Percentiles rank a stretch among this genome's conserved stretches.
Evolutionary conservation across 2,329 filamentous ascomycete genomes (phyloP).

Genomic region (Stagonosporopsis cucurbitacearum): DNA sequence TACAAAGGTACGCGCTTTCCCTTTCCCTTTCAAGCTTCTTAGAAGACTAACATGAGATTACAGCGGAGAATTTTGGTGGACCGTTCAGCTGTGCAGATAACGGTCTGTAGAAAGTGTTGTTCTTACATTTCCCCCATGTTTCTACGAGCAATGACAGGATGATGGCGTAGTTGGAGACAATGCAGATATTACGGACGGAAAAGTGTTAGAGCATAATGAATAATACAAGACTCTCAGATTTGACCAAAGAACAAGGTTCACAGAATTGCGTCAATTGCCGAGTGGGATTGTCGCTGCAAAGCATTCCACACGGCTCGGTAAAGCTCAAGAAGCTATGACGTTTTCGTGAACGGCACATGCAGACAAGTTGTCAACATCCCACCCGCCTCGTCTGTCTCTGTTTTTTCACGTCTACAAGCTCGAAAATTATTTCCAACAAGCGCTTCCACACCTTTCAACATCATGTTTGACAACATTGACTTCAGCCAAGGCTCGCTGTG

Average conservation of each 20-base stretch:
- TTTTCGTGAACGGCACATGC: constrained; percentile 34
- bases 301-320: constrained; percentile 9
- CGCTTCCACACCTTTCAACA: background rate
- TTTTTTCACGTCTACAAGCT: background rate
- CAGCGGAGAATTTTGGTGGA: constrained; percentile 67
- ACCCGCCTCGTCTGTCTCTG: background rate
- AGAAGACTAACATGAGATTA: constrained; percentile 4
- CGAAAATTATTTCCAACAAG: background rate
- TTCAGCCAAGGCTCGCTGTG: constrained; percentile 56
- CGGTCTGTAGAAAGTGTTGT: constrained; percentile 56
- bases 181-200: background rate
- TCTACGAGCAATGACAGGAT: background rate
- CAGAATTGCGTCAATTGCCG: background rate
- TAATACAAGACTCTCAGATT: background rate
- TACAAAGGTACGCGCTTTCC: constrained; percentile 53
- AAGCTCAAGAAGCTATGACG: constrained; percentile 36
- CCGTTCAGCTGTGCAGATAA: constrained; percentile 78
- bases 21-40: background rate
- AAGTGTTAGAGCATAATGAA: background rate
- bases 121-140: background rate
- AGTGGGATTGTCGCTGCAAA: background rate
- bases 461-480: constrained; percentile 46
- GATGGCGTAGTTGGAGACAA: background rate
- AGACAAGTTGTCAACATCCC: constrained; percentile 32
- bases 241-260: background rate